Evolutionary conservation across 352 stramenopile genomes (phyloP).

Genomic region (Hyaloperonospora brassicae): DNA sequence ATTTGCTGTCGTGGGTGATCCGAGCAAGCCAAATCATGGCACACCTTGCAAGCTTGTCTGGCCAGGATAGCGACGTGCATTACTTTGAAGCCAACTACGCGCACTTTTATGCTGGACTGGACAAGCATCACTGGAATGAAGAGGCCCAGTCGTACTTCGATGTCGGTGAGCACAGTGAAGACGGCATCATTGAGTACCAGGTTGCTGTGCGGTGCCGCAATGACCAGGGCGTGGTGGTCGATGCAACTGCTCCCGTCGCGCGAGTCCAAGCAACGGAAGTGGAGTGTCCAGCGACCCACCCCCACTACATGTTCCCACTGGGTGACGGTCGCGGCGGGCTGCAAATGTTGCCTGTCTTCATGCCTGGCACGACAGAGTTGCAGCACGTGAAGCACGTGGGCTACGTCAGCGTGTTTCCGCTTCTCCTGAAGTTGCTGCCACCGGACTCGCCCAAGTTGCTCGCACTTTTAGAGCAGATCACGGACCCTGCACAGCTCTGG

Average conservation of each 20-base stretch:
- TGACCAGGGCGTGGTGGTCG: conserved; percentile 31
- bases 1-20: conserved; percentile 88
- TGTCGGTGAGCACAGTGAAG: conserved; percentile 66
- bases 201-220: conserved; percentile 65
- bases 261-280: conserved; percentile 31
- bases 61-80: conserved; percentile 17
- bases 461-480: conserved; percentile 49
- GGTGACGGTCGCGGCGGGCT: conserved; percentile 72
- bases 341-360: conserved; percentile 64
- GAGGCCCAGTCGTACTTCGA: conserved; percentile 66
- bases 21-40: conserved; percentile 52
- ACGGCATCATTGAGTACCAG: conserved; percentile 59
- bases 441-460: conserved; percentile 57
- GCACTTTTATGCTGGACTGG: conserved; percentile 38
- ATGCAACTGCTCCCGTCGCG: conserved; percentile 32
- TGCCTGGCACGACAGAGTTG: conserved; percentile 43
- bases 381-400: conserved; percentile 80
- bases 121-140: conserved; percentile 68
- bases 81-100: conserved; percentile 27
- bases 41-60: conserved; percentile 36
- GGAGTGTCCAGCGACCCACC: conserved; percentile 49
- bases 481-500: conserved; percentile 60
- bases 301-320: conserved; percentile 67
- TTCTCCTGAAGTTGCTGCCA: conserved; percentile 67
- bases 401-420: conserved; percentile 85